Evolutionary conservation across 331 rosid genomes (phyloP).

Genomic region (Prunus yedoensis): DNA sequence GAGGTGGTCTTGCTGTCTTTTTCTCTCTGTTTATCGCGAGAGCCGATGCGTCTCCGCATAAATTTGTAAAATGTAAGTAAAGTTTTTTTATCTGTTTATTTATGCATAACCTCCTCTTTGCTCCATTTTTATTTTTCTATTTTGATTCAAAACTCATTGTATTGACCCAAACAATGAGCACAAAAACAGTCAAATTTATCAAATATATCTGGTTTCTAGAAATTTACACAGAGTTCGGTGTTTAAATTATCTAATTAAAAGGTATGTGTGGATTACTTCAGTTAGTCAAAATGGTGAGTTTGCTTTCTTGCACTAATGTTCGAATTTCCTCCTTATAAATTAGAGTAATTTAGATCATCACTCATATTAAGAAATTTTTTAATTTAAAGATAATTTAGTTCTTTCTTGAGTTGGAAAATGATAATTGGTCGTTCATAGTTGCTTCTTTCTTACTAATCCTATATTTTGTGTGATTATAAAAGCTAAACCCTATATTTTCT

Average conservation of each 20-base stretch:
- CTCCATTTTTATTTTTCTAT: not conserved
- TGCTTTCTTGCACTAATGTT: too few species aligned
- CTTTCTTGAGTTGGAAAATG: too few species aligned
- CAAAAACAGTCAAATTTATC: too few species aligned
- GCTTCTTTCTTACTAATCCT: not conserved
- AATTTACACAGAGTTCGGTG: too few species aligned
- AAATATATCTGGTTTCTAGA: too few species aligned
- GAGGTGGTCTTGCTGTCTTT: not conserved
- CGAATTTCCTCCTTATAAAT: too few species aligned
- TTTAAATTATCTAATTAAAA: too few species aligned
- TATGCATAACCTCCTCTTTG: not conserved
- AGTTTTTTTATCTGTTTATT: not conserved
- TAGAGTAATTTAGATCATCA: too few species aligned
- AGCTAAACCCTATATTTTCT: not conserved
- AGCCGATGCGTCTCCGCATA: not conserved
- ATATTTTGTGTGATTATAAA: not conserved
- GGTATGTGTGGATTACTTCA: accelerated
- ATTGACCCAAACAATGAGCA: too few species aligned
- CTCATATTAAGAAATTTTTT: too few species aligned
- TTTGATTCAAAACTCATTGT: too few species aligned
- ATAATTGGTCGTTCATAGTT: not conserved
- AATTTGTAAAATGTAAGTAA: not conserved
- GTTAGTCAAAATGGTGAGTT: accelerated
- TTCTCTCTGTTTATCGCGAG: not conserved
- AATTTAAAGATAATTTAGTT: too few species aligned